Evolutionary conservation across 495 filamentous ascomycete species (phyloP).

Genomic region (Margaritispora aquatica): DNA sequence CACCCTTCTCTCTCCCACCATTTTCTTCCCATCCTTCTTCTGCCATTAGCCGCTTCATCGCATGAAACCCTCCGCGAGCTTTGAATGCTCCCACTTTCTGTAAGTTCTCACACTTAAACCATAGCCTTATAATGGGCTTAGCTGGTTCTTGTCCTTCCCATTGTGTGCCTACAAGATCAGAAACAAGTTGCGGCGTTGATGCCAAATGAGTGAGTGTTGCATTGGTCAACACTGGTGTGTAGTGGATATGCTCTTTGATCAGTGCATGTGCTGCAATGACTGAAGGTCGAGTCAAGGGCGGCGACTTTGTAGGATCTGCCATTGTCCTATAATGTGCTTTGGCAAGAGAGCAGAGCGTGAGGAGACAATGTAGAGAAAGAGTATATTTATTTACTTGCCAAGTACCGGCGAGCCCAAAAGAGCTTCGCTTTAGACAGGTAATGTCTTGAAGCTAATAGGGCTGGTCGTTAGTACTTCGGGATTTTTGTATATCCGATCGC

Average conservation of each 20-base stretch:
- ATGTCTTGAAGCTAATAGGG: not conserved
- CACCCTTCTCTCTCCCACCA: conserved; percentile 51
- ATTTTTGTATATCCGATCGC: conserved; percentile 8
- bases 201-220: conserved; percentile 65
- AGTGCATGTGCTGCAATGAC: conserved; percentile 63
- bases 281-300: conserved; percentile 60
- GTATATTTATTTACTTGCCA: not conserved
- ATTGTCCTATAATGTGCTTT: conserved; percentile 25
- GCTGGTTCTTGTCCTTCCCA: conserved; percentile 54
- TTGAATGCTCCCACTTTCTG: conserved; percentile 95
- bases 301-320: conserved; percentile 42
- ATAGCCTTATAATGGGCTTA: conserved; percentile 62
- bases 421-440: not conserved
- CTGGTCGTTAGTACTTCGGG: conserved; percentile 5
- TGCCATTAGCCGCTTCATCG: conserved; percentile 62
- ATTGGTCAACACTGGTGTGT: conserved; percentile 76
- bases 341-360: not conserved
- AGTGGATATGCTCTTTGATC: conserved; percentile 72
- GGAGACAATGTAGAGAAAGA: not conserved
- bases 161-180: conserved; percentile 45
- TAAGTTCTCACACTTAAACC: conserved; percentile 96
- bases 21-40: conserved; percentile 53
- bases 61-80: conserved; percentile 84
- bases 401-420: not conserved
- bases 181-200: conserved; percentile 55